phyloP scores from a whole-genome alignment of 2,329 filamentous ascomycete genomes.

The Zymoseptoria tritici region DNA sequence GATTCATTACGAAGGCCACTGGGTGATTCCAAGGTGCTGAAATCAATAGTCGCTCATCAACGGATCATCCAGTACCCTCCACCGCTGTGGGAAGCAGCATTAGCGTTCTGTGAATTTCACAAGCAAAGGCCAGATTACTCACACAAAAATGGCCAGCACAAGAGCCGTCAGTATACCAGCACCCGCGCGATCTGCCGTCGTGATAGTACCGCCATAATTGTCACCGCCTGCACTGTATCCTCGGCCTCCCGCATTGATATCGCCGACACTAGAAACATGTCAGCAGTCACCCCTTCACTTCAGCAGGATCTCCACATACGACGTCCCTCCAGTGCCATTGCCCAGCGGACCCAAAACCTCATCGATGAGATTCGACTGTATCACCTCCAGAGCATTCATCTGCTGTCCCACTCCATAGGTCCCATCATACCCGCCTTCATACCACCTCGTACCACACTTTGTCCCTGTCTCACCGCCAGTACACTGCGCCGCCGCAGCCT shows the following conservation, averaged over 20 bases:
- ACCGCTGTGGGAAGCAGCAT: not conserved
- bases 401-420: conserved; percentile 48
- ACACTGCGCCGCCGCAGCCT: conserved; percentile 44
- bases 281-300: not conserved
- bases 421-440: conserved; percentile 37
- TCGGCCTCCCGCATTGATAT: conserved; percentile 13
- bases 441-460: conserved; percentile 41
- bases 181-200: conserved; percentile 18
- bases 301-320: not conserved
- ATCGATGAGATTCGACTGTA: conserved; percentile 38
- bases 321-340: conserved; percentile 43
- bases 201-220: conserved; percentile 10
- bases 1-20: not conserved
- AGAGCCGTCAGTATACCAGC: conserved; percentile 17
- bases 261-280: conserved; percentile 2
- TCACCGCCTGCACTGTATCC: conserved; percentile 9
- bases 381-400: conserved; percentile 50
- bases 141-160: conserved; percentile 4
- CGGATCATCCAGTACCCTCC: not conserved
- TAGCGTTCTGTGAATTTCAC: not conserved
- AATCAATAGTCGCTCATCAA: not conserved
- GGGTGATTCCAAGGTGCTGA: not conserved
- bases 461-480: conserved; percentile 40
- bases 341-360: conserved; percentile 37
- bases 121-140: not conserved